phyloP scores from a whole-genome alignment of 1,284 basidiomycete genomes.

The Fomitopsis palustris region DNA sequence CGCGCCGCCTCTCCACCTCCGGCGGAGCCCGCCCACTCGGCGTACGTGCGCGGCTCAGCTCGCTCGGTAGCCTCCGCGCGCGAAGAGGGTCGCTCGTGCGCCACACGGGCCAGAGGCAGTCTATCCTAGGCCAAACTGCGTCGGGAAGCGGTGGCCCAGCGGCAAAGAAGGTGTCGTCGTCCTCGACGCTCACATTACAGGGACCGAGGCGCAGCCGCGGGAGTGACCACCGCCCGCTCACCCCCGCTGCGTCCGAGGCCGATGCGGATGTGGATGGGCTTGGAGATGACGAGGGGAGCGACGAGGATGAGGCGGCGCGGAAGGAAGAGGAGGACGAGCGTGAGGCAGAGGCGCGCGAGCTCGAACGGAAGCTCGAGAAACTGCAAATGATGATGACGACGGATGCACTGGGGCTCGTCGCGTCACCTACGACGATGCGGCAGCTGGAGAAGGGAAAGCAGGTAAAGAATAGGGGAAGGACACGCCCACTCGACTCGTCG shows the following conservation, averaged over 20 bases:
- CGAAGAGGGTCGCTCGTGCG: conserved; percentile 6
- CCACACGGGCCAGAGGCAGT: background rate
- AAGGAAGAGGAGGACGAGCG: conserved; percentile 66
- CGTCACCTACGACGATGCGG: conserved; percentile 29
- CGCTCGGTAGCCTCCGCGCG: conserved; percentile 38
- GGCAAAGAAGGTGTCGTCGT: conserved; percentile 55
- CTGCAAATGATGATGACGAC: conserved; percentile 69
- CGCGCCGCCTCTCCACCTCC: conserved; percentile 8
- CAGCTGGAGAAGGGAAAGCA: conserved; percentile 7
- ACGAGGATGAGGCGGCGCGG: conserved; percentile 48
- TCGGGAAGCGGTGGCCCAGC: conserved; percentile 13
- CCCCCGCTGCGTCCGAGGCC: conserved; percentile 30
- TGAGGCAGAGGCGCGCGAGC: conserved; percentile 61
- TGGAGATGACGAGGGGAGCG: conserved; percentile 19
- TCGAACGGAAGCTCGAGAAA: conserved; percentile 62
- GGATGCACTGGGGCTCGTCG: conserved; percentile 67
- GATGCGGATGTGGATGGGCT: conserved; percentile 18
- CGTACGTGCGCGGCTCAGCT: conserved; percentile 66
- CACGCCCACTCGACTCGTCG: conserved; percentile 29
- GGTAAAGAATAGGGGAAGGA: conserved; percentile 43
- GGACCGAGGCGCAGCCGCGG: conserved; percentile 35
- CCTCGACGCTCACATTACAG: conserved; percentile 66
- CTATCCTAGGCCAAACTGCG: conserved; percentile 1
- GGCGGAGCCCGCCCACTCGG: conserved; percentile 26
- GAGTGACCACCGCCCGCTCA: conserved; percentile 37